phyloP scores from a whole-genome alignment of 2,329 filamentous ascomycete species.

The Aspergillus phoenicis region DNA sequence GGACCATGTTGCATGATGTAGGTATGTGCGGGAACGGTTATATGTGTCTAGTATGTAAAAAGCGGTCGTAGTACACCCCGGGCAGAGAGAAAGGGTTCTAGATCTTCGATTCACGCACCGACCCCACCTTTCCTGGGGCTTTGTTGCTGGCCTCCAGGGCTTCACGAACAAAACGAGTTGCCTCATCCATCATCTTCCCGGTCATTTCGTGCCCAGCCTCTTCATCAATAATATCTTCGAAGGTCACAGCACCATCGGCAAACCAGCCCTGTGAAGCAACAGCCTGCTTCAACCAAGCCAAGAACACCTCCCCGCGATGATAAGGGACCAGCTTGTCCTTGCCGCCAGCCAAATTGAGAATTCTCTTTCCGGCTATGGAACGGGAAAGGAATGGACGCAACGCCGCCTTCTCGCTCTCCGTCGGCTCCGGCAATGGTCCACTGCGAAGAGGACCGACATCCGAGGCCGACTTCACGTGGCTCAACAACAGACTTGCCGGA shows the following conservation, averaged over 20 bases:
- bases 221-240: slow-evolving; percentile 61
- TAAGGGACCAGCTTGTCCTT: slow-evolving; percentile 65
- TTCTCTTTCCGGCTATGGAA: slow-evolving; percentile 54
- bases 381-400: slow-evolving; percentile 48
- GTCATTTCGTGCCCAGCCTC: slow-evolving; percentile 63
- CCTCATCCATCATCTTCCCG: slow-evolving; percentile 57
- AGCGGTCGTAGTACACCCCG: neutral
- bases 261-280: slow-evolving; percentile 49
- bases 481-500: slow-evolving; percentile 73
- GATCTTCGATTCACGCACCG: slow-evolving; percentile 41
- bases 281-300: slow-evolving; percentile 57
- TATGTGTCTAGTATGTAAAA: neutral
- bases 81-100: slow-evolving; percentile 16
- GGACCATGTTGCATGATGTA: too few species aligned
- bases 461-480: slow-evolving; percentile 39
- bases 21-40: too few species aligned
- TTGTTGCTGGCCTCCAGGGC: slow-evolving; percentile 37
- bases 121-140: slow-evolving; percentile 25
- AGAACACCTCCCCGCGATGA: slow-evolving; percentile 57
- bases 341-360: slow-evolving; percentile 57
- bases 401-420: slow-evolving; percentile 46
- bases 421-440: slow-evolving; percentile 39
- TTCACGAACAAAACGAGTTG: slow-evolving; percentile 56
- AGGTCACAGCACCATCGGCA: slow-evolving; percentile 52
- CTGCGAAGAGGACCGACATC: slow-evolving; percentile 31